Conservation (phyloP, 176 grass and related monocot genomes). For the Phoenix dactylifera region DNA sequence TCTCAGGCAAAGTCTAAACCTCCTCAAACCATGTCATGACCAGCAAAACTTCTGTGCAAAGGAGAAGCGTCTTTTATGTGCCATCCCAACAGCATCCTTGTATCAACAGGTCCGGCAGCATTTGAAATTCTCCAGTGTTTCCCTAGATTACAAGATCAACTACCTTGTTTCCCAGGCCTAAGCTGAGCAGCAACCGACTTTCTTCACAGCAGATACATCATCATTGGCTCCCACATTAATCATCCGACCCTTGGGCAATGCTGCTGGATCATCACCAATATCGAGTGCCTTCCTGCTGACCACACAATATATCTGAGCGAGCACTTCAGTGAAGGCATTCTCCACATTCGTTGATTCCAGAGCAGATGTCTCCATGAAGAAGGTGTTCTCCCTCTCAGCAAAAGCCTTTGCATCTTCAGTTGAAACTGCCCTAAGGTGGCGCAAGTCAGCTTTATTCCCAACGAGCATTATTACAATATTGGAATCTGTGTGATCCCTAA, state of each 20-base stretch:
- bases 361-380: slow-evolving; percentile 64
- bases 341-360: slow-evolving; percentile 50
- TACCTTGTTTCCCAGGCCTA: slow-evolving; percentile 20
- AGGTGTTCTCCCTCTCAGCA: slow-evolving; percentile 37
- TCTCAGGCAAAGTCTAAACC: too few species aligned
- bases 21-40: too few species aligned
- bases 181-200: slow-evolving; percentile 35
- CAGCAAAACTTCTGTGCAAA: too few species aligned
- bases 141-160: too few species aligned
- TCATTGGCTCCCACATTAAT: slow-evolving; percentile 39
- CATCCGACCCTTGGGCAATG: slow-evolving; percentile 36
- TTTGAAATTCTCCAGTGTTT: too few species aligned
- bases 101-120: too few species aligned
- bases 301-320: slow-evolving; percentile 47
- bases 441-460: slow-evolving; percentile 55
- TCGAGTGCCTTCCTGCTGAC: slow-evolving; percentile 58
- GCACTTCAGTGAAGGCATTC: slow-evolving; percentile 48
- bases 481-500: slow-evolving; percentile 49
- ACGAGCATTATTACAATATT: slow-evolving; percentile 69
- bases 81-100: too few species aligned
- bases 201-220: slow-evolving; percentile 51
- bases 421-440: slow-evolving; percentile 40
- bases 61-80: too few species aligned
- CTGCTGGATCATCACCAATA: slow-evolving; percentile 30
- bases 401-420: slow-evolving; percentile 41